These are phyloP conservation scores for Pseudogymnoascus sp. DNA, from an alignment of 2,329 filamentous ascomycete genomes.

Conservation along the genomic window DNA sequence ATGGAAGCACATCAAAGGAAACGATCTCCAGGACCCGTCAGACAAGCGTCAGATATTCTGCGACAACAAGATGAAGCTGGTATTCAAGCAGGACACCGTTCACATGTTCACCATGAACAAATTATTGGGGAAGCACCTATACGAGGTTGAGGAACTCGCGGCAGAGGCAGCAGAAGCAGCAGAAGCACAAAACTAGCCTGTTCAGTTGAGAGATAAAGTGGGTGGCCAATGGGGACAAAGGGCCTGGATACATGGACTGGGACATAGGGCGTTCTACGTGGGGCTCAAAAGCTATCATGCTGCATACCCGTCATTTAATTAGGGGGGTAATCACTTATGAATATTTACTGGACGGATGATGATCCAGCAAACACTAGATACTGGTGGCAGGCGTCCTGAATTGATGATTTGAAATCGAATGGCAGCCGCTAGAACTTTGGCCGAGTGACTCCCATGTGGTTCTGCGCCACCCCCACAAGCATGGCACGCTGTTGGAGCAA, in stretches of 20 bases:
- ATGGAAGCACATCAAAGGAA: constrained; percentile 88
- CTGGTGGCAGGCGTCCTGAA: background rate
- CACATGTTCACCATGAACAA: constrained; percentile 99
- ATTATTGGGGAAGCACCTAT: constrained; percentile 80
- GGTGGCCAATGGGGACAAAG: background rate
- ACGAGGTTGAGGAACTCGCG: constrained; percentile 62
- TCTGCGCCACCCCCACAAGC: background rate
- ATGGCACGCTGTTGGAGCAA: background rate
- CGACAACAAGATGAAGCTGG: constrained; percentile 81
- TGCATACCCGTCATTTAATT: background rate
- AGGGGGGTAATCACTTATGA: background rate
- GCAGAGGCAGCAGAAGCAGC: constrained; percentile 20
- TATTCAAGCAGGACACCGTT: constrained; percentile 84
- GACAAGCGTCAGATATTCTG: constrained; percentile 92
- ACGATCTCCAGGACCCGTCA: constrained; percentile 78
- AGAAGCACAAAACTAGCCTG: background rate
- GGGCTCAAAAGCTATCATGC: background rate
- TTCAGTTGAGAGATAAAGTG: background rate
- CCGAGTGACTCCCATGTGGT: constrained; percentile 1
- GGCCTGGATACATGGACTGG: background rate
- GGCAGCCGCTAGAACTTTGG: background rate
- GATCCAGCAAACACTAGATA: background rate
- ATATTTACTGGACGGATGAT: background rate
- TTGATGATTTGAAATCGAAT: constrained; percentile 3
- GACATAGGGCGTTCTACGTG: background rate